Evolutionary conservation across 371 early-diverging fungal genomes (phyloP), one percentile per base, ranked within the genome.

Genomic region (Syncephalastrum monosporum): DNA sequence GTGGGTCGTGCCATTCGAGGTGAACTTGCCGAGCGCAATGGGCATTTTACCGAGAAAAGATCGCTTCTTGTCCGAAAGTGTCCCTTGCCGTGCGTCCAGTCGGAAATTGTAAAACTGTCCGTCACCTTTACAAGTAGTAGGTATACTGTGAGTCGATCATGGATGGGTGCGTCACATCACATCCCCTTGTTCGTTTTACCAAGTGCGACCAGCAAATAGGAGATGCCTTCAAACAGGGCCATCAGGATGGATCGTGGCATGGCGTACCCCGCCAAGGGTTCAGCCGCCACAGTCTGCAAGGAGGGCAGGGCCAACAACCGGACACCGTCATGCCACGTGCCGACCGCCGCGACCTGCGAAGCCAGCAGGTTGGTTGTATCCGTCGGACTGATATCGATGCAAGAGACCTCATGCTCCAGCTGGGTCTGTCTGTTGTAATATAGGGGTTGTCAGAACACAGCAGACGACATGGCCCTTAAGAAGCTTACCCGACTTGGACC

Each of bases 171-270:
- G 42, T 38, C 15, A 13, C 23, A 4, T 29, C 42, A n/a, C n/a
- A n/a, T n/a, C 21, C 17, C 27, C 3, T 17, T 5, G 5, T 16
- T 14, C 21, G 27, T 27, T 65, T 50, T 70, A 86, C 90, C 95
- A 19, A 92, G 68, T 0, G 92, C 94, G 0, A 87, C 91, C 27
- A 96, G 61, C 7, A 94, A 71, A 54, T 94, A 95, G 14, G 77
- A 72, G 0, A 83, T 75, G 13, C 71, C 79, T 50, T 91, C 95
- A 58, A 97, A 86, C 16, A 77, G 69, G 16, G 87, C 75, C 69
- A 93, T 69, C 17, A 91, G 65, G 38, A 95, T 72, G 0, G 96
- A 93, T 4, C 95, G 86, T 15, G 93, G 90, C 61, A 93, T 79
- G 27, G 79, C 73, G 27, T 77, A 82, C 17, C 82, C 85, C 6